Evolutionary conservation across 768 basidiomycete genomes (phyloP), one percentile per base, ranked within the genome.

Genomic region (Agaricus sinodeliciosus): DNA sequence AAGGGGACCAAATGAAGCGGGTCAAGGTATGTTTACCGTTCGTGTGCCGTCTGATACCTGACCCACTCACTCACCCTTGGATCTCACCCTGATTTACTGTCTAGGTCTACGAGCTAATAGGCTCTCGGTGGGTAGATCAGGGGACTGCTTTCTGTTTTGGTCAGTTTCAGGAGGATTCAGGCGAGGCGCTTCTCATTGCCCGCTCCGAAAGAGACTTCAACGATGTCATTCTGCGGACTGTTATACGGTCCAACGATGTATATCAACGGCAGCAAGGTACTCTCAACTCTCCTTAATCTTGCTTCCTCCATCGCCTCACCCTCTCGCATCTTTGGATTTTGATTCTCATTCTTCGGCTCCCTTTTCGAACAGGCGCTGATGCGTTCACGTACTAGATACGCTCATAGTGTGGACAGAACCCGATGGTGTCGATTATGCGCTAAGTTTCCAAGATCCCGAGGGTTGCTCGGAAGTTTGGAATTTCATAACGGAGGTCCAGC

Each of bases 371-470:
- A 51, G 39, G 50, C 37, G 51, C 59, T 51, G 37, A 54, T 44
- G 55, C 44, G 45, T 28, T 18, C 47, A 34, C 36, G 11, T 49
- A 47, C 27, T 69, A 94, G 95, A 97, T 63, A 99, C 96, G 11
- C 79, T 99, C 44, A 97, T 99, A 60, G 95, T 97, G 16, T 99
- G 96, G 96, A 98, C 95, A 3, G 95, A 98, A 65, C 89, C 91
- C 1, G 87, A 90, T 57, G 90, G 91, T 26, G 83, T 88, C 35
- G 96, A 99, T 68, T 94, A 96, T 64, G 95, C 95, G 2, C 75
- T 99, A 49, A 95, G 93, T 61, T 99, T 99, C 61, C 95, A 97
- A 64, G 95, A 97, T 60, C 81, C 90, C 0, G 90, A 93, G 57
- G 96, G 94, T 27, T 99, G 95, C 60, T 78, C 84, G 28, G 94